Percentiles rank a stretch among this genome's conserved stretches.
phyloP scores from a whole-genome alignment of 2,329 filamentous ascomycete genomes.

The Penicillium sp. region DNA sequence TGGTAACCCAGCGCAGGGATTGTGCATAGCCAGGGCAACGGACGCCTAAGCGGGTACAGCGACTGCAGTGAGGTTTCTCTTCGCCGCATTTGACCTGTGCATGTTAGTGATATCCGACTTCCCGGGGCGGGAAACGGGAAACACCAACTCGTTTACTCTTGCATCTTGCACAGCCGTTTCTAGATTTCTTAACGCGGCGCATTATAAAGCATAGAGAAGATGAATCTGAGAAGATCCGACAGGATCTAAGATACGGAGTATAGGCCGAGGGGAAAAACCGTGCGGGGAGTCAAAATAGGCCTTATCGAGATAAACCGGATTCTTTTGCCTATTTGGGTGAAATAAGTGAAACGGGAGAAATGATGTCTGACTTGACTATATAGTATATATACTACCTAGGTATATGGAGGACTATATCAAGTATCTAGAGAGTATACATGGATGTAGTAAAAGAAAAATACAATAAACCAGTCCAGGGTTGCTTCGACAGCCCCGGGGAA shows the following conservation, averaged over 20 bases:
- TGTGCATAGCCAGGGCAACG: slow-evolving; percentile 41
- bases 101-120: slow-evolving; percentile 4
- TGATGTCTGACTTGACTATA: neutral
- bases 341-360: neutral
- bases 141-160: slow-evolving; percentile 42
- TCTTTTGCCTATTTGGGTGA: slow-evolving; percentile 17
- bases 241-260: slow-evolving; percentile 12
- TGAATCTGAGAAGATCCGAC: slow-evolving; percentile 6
- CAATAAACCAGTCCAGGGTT: neutral
- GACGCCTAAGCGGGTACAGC: slow-evolving; percentile 40
- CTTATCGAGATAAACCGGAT: slow-evolving; percentile 17
- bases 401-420: neutral
- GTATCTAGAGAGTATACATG: neutral
- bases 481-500: neutral
- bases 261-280: neutral
- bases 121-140: neutral
- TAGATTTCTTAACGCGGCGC: slow-evolving; percentile 44
- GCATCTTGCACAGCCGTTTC: slow-evolving; percentile 44
- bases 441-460: neutral
- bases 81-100: slow-evolving; percentile 44
- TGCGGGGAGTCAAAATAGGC: slow-evolving; percentile 17
- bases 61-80: slow-evolving; percentile 40
- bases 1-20: slow-evolving; percentile 41
- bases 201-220: slow-evolving; percentile 19
- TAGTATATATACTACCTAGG: neutral